Evolutionary conservation across 139 green algal species (phyloP).

Genomic region (Tetraselmis striata): DNA sequence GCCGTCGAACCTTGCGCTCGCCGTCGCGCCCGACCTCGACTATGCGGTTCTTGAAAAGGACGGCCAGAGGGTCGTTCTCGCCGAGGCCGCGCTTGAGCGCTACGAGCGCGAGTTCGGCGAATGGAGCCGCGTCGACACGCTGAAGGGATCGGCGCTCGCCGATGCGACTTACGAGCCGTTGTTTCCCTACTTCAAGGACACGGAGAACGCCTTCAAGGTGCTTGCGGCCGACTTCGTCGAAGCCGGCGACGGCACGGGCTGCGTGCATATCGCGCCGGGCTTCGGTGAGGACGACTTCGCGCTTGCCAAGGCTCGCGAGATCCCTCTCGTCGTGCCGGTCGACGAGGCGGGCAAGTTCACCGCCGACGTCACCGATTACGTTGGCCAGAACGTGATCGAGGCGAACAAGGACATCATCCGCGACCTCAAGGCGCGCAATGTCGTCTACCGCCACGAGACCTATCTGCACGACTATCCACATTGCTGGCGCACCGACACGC

Average conservation of each 20-base stretch:
- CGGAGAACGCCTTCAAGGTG: slow-evolving; percentile 41
- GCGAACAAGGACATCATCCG: slow-evolving; percentile 93
- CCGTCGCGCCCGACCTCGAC: slow-evolving; percentile 83
- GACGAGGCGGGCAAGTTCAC: slow-evolving; percentile 83
- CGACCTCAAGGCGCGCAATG: slow-evolving; percentile 64
- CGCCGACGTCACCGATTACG: slow-evolving; percentile 70
- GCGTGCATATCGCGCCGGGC: slow-evolving; percentile 90
- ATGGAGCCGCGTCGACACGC: slow-evolving; percentile 47
- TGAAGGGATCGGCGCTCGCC: slow-evolving; percentile 72
- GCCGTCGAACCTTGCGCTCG: slow-evolving; percentile 94
- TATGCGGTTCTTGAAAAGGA: too few species aligned
- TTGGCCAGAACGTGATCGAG: slow-evolving; percentile 78
- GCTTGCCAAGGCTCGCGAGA: slow-evolving; percentile 73
- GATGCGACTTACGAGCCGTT: slow-evolving; percentile 82
- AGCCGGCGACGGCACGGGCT: slow-evolving; percentile 83
- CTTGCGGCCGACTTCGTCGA: slow-evolving; percentile 89
- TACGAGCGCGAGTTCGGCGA: neutral
- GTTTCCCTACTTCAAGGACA: slow-evolving; percentile 82
- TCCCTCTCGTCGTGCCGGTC: slow-evolving; percentile 77
- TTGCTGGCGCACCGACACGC: slow-evolving; percentile 97
- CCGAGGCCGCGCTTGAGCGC: too few species aligned
- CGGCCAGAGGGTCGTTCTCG: slow-evolving; percentile 57
- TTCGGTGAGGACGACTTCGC: slow-evolving; percentile 98
- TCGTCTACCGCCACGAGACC: slow-evolving; percentile 78
- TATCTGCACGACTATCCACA: slow-evolving; percentile 97